Evolutionary conservation across 1,284 basidiomycete genomes (phyloP), one percentile per base, ranked within the genome.

Genomic region (Abortiporus biennis): DNA sequence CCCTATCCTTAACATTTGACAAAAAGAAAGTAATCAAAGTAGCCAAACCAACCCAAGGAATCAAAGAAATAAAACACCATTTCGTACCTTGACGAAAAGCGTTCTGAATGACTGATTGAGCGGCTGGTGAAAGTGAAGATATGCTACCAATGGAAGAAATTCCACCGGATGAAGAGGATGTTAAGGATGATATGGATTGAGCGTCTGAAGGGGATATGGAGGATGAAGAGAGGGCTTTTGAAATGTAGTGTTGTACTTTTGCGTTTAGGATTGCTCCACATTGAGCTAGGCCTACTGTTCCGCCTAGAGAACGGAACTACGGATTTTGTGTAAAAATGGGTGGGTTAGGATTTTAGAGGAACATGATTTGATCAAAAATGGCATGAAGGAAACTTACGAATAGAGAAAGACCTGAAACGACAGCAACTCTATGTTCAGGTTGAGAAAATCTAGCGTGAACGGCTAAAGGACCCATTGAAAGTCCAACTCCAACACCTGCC

Each of bases 241-340:
- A 19, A 46, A 76, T 55, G 41, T 63, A 62, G 8, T 50, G 22
- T 21, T 56, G 53, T 20, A 70, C 71, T 54, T 66, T 73, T 16
- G 63, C 58, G 47, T 66, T 65, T 42, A 76, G 61, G 23, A 75
- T 59, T 2, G 72, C 68, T 23, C 65, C 65, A 39, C 72, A 75
- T 47, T 74, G 72, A 0, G 74, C 71, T 22, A 76, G 62, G 22
- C 73, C 73, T 33, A 74, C 53, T 1, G 72, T 75, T 13, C 74
- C 73, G 22, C 74, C 73, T 20, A 74, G 58, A 0, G 68, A 55
- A 20, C 69, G 65, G 57, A 66, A 69, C 72, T 74, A 48, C 12
- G 34, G 20, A n/a, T n/a, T n/a, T n/a, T 22, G 42, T 30, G 27
- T 39, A 13, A 24, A 42, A 13, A 22, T 21, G 23, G 43, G 6